Evolutionary conservation across 768 basidiomycete species (phyloP).

Genomic region (Rhizopogon vesiculosus): DNA sequence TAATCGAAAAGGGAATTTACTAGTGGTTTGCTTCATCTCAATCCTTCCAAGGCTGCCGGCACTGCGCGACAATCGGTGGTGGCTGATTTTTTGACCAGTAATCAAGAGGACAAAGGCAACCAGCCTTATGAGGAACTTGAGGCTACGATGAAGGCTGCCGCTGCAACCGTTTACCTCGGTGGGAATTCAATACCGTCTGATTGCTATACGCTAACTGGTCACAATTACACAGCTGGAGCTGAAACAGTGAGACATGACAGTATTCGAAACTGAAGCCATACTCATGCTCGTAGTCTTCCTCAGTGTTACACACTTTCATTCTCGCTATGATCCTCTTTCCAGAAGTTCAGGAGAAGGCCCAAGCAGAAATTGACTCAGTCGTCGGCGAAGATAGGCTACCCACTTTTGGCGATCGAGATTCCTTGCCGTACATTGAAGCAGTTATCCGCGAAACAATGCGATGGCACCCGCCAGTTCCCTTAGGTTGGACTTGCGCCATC

Average conservation of each 20-base stretch:
- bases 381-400: background rate
- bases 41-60: background rate
- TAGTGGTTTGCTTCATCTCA: no score
- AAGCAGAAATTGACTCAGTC: conserved; percentile 3
- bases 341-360: conserved; percentile 3
- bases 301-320: background rate
- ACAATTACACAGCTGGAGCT: background rate
- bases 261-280: background rate
- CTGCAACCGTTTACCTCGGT: conserved; percentile 3
- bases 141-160: background rate
- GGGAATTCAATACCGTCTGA: background rate
- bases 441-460: conserved; percentile 5
- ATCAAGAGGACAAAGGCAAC: no score
- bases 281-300: background rate
- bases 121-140: background rate
- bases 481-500: background rate
- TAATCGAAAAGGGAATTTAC: no score
- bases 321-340: conserved; percentile 4
- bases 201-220: background rate
- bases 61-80: background rate
- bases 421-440: conserved; percentile 5
- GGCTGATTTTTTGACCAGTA: no score
- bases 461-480: conserved; percentile 1
- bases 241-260: background rate
- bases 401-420: background rate